phyloP scores from a whole-genome alignment of 495 filamentous ascomycete genomes.

The Chaetomium fimeti region DNA sequence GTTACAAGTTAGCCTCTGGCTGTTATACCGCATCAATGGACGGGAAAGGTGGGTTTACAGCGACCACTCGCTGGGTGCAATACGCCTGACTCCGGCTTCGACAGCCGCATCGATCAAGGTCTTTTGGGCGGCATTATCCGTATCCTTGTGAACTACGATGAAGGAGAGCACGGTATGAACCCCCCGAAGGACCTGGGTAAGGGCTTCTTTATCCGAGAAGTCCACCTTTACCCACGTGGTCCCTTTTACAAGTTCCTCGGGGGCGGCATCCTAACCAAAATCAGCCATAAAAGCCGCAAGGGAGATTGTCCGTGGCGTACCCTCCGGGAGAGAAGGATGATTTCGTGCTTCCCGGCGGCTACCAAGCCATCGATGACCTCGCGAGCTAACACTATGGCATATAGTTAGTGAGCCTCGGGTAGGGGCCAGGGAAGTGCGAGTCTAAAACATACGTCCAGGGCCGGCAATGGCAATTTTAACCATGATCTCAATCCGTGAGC shows the following conservation, averaged over 20 bases:
- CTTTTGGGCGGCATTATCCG: constrained; percentile 39
- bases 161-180: constrained; percentile 58
- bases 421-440: background rate
- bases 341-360: constrained; percentile 52
- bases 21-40: background rate
- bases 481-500: constrained; percentile 38
- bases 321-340: constrained; percentile 48
- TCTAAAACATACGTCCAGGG: constrained; percentile 44
- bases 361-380: constrained; percentile 57
- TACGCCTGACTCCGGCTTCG: constrained; percentile 52
- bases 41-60: constrained; percentile 23
- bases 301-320: constrained; percentile 26
- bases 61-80: constrained; percentile 49
- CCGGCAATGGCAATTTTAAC: constrained; percentile 57
- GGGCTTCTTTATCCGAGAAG: constrained; percentile 41
- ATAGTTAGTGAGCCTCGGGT: background rate
- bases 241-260: constrained; percentile 22
- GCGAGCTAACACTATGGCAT: constrained; percentile 46
- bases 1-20: background rate
- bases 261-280: constrained; percentile 15
- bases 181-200: constrained; percentile 44
- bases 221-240: constrained; percentile 43
- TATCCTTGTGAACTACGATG: constrained; percentile 38
- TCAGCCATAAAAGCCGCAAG: background rate
- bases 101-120: constrained; percentile 53